Percentiles rank a stretch among this genome's conserved stretches.
phyloP scores from a whole-genome alignment of 345 rosid species.

The Clausena lansium region DNA sequence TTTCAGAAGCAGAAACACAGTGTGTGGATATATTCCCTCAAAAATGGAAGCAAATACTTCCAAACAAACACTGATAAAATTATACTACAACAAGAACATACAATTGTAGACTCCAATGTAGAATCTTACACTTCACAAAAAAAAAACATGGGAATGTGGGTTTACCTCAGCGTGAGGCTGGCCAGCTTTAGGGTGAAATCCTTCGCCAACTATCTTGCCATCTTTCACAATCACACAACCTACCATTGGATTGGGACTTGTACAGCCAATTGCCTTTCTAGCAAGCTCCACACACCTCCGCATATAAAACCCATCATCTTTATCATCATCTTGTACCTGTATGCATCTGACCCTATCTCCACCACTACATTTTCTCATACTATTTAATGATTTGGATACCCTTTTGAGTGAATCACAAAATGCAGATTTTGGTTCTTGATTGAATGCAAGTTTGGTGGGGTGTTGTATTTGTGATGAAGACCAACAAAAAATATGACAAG shows the following conservation, averaged over 20 bases:
- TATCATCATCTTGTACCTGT: slow-evolving; percentile 11
- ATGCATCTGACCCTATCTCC: slow-evolving; percentile 28
- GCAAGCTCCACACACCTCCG: slow-evolving; percentile 82
- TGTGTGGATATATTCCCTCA: not conserved
- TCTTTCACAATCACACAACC: slow-evolving; percentile 91
- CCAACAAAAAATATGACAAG: not conserved
- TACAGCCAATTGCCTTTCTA: slow-evolving; percentile 66
- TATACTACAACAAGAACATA: not conserved
- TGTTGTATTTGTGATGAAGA: not conserved
- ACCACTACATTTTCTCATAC: slow-evolving; percentile 11
- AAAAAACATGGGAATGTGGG: not conserved
- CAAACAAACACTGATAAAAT: not conserved
- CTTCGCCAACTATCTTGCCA: slow-evolving; percentile 82
- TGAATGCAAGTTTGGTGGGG: slow-evolving; percentile 2
- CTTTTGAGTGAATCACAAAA: slow-evolving; percentile 23
- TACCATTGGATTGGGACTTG: slow-evolving; percentile 96
- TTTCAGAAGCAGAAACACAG: not conserved
- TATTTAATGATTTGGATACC: slow-evolving; percentile 21
- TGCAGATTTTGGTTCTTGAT: slow-evolving; percentile 3
- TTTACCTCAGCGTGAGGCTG: slow-evolving; percentile 95
- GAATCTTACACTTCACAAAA: not conserved
- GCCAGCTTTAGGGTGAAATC: slow-evolving; percentile 95
- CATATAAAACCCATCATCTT: slow-evolving; percentile 62
- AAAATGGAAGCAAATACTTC: not conserved
- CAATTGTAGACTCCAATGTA: not conserved